Percentiles rank a stretch among this genome's conserved stretches.
phyloP scores from a whole-genome alignment of 176 grass and related monocot species.

The Paspalum vaginatum region DNA sequence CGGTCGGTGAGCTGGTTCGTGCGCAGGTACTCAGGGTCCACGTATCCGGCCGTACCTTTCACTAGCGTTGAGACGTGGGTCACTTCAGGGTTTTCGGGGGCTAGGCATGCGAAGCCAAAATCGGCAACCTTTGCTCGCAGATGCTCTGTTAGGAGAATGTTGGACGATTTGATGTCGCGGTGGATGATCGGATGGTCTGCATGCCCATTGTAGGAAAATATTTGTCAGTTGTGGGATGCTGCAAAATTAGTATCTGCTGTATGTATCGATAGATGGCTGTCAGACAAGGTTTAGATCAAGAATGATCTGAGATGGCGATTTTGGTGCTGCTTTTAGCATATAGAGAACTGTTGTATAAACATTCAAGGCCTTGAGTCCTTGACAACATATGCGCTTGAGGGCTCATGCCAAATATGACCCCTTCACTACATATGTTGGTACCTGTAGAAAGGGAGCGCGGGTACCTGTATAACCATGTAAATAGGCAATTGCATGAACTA shows the following conservation, averaged over 20 bases:
- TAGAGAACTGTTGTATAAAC: neutral
- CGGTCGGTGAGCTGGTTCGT: slow-evolving; percentile 89
- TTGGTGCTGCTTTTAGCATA: slow-evolving; percentile 2
- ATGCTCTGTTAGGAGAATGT: slow-evolving; percentile 78
- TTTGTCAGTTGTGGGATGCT: slow-evolving; percentile 21
- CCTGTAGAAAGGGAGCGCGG: slow-evolving; percentile 1
- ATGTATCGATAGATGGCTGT: neutral
- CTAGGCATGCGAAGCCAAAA: slow-evolving; percentile 80
- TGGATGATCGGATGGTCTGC: slow-evolving; percentile 96
- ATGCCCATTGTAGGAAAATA: slow-evolving; percentile 19
- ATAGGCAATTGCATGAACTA: slow-evolving; percentile 88
- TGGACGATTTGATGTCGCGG: slow-evolving; percentile 89
- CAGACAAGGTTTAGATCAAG: neutral
- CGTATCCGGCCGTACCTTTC: slow-evolving; percentile 88
- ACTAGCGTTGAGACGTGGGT: slow-evolving; percentile 87
- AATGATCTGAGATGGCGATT: neutral
- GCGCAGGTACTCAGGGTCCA: slow-evolving; percentile 86
- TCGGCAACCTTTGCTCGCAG: slow-evolving; percentile 87
- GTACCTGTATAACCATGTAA: slow-evolving; percentile 88
- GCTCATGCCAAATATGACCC: neutral
- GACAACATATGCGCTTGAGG: neutral
- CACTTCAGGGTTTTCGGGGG: slow-evolving; percentile 56
- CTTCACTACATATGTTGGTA: neutral
- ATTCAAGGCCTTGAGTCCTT: neutral
- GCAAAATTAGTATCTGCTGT: neutral